Percentiles rank a stretch among this genome's conserved stretches.
Conservation (phyloP, 129 eudicot genomes). For the Kitagawia praeruptora region DNA sequence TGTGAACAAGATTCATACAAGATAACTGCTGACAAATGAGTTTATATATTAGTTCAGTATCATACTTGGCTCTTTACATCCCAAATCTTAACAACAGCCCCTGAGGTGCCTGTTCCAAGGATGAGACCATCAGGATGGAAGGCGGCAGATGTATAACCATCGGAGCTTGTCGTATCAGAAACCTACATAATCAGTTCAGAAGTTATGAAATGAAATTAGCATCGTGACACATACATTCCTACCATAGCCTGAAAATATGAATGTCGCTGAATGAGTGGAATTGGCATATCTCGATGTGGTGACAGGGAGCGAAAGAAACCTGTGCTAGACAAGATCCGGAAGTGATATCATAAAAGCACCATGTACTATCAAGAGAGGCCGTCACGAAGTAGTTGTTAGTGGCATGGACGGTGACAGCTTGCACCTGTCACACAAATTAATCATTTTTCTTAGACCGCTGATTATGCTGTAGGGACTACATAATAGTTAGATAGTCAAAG, state of each 20-base stretch:
- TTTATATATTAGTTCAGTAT: neutral
- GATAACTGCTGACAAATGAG: neutral
- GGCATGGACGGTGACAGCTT: conserved; percentile 93
- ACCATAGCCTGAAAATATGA: neutral
- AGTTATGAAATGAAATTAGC: neutral
- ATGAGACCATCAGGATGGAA: conserved; percentile 99
- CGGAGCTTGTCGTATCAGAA: conserved; percentile 59
- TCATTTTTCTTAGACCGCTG: neutral
- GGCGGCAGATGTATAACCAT: conserved; percentile 93
- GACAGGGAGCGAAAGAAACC: conserved; percentile 29
- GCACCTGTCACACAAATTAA: conserved; percentile 48
- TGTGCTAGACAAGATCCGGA: conserved; percentile 88
- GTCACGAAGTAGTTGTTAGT: conserved; percentile 88
- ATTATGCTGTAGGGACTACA: neutral
- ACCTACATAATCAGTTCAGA: conserved; percentile 41
- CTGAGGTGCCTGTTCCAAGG: conserved; percentile 97
- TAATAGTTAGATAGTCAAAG: neutral
- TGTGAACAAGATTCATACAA: neutral
- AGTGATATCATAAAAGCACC: conserved; percentile 92
- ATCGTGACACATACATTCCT: neutral
- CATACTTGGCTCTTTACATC: conserved; percentile 92
- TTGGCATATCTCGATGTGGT: neutral
- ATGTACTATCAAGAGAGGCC: conserved; percentile 82
- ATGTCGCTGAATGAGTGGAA: neutral
- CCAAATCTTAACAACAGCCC: conserved; percentile 79